Percentiles rank a stretch among this genome's conserved stretches.
Conservation (phyloP, 2,329 filamentous ascomycete genomes). For the Xylaria polymorpha region DNA sequence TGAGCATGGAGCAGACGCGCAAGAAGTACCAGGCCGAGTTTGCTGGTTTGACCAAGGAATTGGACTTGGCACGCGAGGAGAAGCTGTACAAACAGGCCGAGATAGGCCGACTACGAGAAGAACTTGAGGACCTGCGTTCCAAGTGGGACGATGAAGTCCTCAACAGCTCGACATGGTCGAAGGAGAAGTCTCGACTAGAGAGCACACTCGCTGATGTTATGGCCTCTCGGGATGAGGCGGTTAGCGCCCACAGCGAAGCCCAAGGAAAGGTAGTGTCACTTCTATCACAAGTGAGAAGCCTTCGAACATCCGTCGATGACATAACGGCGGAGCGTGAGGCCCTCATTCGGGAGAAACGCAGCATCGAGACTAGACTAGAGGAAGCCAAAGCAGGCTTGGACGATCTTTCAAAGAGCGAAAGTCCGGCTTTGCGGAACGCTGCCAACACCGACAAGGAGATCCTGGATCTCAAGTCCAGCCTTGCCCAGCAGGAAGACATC, state of each 20-base stretch:
- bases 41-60: slow-evolving; percentile 86
- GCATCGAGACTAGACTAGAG: slow-evolving; percentile 83
- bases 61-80: slow-evolving; percentile 93
- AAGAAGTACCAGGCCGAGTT: slow-evolving; percentile 98
- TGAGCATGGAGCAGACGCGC: slow-evolving; percentile 93
- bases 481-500: slow-evolving; percentile 94
- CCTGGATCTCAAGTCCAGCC: slow-evolving; percentile 85
- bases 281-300: slow-evolving; percentile 85
- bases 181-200: slow-evolving; percentile 94
- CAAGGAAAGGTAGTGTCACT: slow-evolving; percentile 92
- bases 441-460: slow-evolving; percentile 90
- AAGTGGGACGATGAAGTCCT: slow-evolving; percentile 99
- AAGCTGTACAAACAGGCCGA: slow-evolving; percentile 86
- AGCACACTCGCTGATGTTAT: slow-evolving; percentile 88
- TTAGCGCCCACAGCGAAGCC: slow-evolving; percentile 92
- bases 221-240: slow-evolving; percentile 92
- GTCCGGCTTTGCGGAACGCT: slow-evolving; percentile 87
- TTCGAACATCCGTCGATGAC: slow-evolving; percentile 88
- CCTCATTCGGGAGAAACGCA: slow-evolving; percentile 88
- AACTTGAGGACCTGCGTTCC: slow-evolving; percentile 90
- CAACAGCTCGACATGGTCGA: slow-evolving; percentile 97
- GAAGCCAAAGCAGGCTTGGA: slow-evolving; percentile 91
- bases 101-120: slow-evolving; percentile 89
- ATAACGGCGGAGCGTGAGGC: slow-evolving; percentile 85
- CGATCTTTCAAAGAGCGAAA: slow-evolving; percentile 86